Evolutionary conservation across 2,329 filamentous ascomycete genomes (phyloP), one percentile per base, ranked within the genome.

Genomic region (Thyridium curvatum): DNA sequence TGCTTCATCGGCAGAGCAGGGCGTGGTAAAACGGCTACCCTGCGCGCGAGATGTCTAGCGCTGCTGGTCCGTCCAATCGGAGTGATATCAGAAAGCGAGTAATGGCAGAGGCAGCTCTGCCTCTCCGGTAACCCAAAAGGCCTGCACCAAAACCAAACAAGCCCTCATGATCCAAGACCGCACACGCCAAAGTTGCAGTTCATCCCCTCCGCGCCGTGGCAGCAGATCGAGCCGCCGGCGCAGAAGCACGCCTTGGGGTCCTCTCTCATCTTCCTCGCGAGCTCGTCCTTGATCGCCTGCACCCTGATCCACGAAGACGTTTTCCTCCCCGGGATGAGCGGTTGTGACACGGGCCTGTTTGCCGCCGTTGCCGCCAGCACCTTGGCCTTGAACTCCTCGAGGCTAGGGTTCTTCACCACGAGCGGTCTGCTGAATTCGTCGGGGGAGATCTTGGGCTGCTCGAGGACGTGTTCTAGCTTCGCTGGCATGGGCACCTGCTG

Each of bases 211-310:
- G 17, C 18, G 18, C 21, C 36, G 12, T 40, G 39, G 16, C 45
- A 47, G 18, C 43, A 47, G 12, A 46, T 35, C 16, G 45, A 43
- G 17, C 45, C 43, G 14, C 45, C 43, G 4, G 43, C 32, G 17
- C 45, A 47, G 35, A 47, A 47, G 30, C 45, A 47, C 2, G 45
- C 39, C 28, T 17, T 18, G 13, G 16, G 16, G 12, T 10, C 8
- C 14, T 37, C 15, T 4, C 32, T 18, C 32, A 21, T 15, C 21
- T n/a, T 15, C 15, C 18, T 34, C 33, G 13, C 32, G 16, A 26
- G 26, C 12, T 26, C 28, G 9, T 40, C 14, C 10, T 8, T 18
- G 12, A 30, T 14, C 31, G 28, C 34, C 34, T n/a, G 14, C 18
- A 35, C 29, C n/a, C 13, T 18, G 35, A 37, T 30, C 35, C 35